Base-by-base conservation (phyloP, 2,329 filamentous ascomycete genomes). In the Talaromyces marneffei region DNA sequence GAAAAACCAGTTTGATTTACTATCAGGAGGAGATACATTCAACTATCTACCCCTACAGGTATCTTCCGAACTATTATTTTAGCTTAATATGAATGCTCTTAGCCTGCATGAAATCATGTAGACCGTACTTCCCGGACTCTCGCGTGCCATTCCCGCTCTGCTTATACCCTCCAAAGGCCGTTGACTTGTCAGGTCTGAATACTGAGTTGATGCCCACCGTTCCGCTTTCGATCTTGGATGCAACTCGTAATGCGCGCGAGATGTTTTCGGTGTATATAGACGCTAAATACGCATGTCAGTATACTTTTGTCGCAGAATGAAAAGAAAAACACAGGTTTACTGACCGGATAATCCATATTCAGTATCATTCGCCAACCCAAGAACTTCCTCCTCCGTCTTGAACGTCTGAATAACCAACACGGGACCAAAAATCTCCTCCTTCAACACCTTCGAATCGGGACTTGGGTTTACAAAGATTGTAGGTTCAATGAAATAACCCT, bases 151-250 rank as follows among this genome's bases (percentile, higher is more conserved):
- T 89, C 64, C 91, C 90, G 27, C 80, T 85, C 77, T 91, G 84
- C 78, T 92, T 93, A 80, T 84, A 91, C 0, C 91, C 91, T 59
- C 88, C 87, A 67, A 92, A 92, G 35, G 83, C 83, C 53, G 64
- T 63, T 18, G 65, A 62, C 23, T 37, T 25, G 27, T 60, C 53
- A 14, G 59, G n/a, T n/a, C 25, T 39, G 12, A 63, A 50, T 16
- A 57, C 61, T 3, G 54, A 18, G 70, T 78, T 69, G 27, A 69
- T 52, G n/a, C 60, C 59, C 2, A 66, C 60, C 10, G 57, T 50
- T 6, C 68, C 70, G 14, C 63, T 62, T 54, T 69, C 65, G 16
- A 70, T 37, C 25, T 63, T 52, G 35, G 56, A 23, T 8, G 63
- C 63, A 25, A 67, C 61, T 23, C 60, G 44, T 2, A 62, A 25